Evolutionary conservation across 371 early-diverging fungal species (phyloP), one percentile per base, ranked within the genome.

Genomic region (Catenaria anguillulae): DNA sequence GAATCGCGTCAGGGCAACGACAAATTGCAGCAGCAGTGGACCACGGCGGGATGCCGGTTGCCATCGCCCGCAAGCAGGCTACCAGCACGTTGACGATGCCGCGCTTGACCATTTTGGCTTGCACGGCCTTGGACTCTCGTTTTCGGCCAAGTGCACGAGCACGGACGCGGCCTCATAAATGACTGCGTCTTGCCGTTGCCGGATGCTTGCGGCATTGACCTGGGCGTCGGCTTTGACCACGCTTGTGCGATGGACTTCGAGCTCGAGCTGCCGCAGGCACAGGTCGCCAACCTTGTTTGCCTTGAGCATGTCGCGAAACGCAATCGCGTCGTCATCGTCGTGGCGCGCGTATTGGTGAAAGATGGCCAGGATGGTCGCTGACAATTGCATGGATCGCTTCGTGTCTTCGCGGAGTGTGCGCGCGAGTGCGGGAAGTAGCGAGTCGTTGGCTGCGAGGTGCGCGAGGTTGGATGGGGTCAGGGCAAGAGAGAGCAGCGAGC

Each of bases 281-380:
- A 75, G 72, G 60, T 79, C 79, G 17, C 77, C 77, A 34, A 79
- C 63, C 62, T 79, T 79, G 65, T 77, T 70, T 2, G 69, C 61
- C 2, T 76, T 76, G 48, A 79, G 70, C 21, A 75, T 56, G 1
- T 62, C 61, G 56, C 77, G 79, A 60, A 69, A 77, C 34, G 67
- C 62, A 21, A 74, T n/a, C n/a, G n/a, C n/a, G n/a, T n/a, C n/a
- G n/a, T n/a, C n/a, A n/a, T n/a, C n/a, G n/a, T n/a, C 65, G 65
- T 71, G 73, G 52, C 73, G 69, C 1, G 79, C 75, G 60, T 77
- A 75, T 62, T 69, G 70, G 63, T 68, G 76, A 64, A 77, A 79
- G 29, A 76, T 73, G 68, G 65, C 68, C 31, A 75, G 66, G 67
- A 79, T 77, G 64, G 73, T 73, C 1, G 76, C 75, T 21, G 70